Conservation (phyloP, 768 basidiomycete species). For the Mycena rosella region DNA sequence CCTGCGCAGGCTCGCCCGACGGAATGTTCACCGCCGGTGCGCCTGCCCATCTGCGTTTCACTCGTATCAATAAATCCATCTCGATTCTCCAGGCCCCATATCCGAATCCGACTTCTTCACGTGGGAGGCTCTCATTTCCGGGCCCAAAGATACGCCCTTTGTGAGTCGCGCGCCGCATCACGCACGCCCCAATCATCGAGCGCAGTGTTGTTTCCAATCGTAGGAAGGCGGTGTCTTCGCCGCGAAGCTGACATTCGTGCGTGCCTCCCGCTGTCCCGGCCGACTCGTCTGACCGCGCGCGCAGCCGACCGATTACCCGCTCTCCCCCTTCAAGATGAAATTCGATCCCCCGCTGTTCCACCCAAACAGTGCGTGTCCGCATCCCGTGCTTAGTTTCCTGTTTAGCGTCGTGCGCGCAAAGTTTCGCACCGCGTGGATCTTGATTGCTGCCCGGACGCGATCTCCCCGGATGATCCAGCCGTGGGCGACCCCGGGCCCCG, state of each 20-base stretch:
- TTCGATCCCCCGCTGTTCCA: slow-evolving; percentile 98
- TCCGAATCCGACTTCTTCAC: slow-evolving; percentile 95
- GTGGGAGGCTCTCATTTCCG: slow-evolving; percentile 95
- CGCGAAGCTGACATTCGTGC: slow-evolving; percentile 91
- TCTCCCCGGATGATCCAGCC: neutral
- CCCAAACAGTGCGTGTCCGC: slow-evolving; percentile 76
- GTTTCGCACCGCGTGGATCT: neutral
- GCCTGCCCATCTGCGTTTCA: slow-evolving; percentile 21
- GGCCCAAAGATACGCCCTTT: slow-evolving; percentile 95
- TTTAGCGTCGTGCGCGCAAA: no score
- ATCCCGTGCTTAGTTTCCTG: no score
- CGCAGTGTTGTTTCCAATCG: neutral
- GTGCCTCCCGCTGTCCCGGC: slow-evolving; percentile 45
- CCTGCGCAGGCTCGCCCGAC: slow-evolving; percentile 79
- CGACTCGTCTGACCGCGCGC: neutral
- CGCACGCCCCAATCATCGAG: slow-evolving; percentile 6
- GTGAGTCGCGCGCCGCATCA: slow-evolving; percentile 57
- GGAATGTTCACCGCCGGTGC: slow-evolving; percentile 95
- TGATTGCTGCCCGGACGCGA: neutral
- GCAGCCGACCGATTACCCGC: slow-evolving; percentile 93
- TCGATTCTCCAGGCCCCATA: slow-evolving; percentile 72
- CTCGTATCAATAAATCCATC: slow-evolving; percentile 1
- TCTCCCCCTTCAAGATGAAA: slow-evolving; percentile 99
- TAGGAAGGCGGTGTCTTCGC: slow-evolving; percentile 97
- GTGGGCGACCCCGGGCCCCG: no score